Base-by-base conservation (phyloP, 345 rosid genomes). In the Cardiospermum halicacabum region DNA sequence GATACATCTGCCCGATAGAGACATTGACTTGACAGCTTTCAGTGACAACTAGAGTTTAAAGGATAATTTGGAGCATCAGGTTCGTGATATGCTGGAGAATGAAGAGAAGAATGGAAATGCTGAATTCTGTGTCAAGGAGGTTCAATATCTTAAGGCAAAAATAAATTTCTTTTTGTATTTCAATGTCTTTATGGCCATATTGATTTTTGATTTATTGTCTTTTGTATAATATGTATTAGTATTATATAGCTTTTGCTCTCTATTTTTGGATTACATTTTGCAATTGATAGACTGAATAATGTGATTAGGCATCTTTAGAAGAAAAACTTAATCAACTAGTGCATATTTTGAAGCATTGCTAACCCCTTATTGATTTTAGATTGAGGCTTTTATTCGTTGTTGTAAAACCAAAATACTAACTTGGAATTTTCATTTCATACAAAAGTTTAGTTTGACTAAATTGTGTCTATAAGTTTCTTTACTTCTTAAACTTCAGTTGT, bases 1-100 rank as follows among this genome's bases (percentile, higher is more conserved):
- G 82, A 95, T 96, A 37, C 91, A 95, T 74, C 75, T 95, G 72
- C 99, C 99, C n/a, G 99, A 95, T 76, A 97, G 99, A 62, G 99
- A 95, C 75, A 87, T 95, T 24, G 96, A 95, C 77, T 79, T 91
- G 70, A 84, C 95, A 0, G 90, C 92, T 54, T 91, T 91, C 66
- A 85, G 94, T 69, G 57, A 69, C n/a, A 83, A 78, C 72, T 90
- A 74, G 49, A 81, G 37, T 59, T 55, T 83, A 60, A 95, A 95
- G 80, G 99, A 91, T n/a, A 61, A 83, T 24, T 95, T 97, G 99
- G 99, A 96, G 70, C 86, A 87, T 76, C 83, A 85, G 81, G 97
- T 95, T 69, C 87, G 93, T 3, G 99, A 95, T 77, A 83, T 76
- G 79, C 67, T 95, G 73, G 90, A 91, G 80, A 83, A 81, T 39